phyloP scores from a whole-genome alignment of 306 rosid species.

The Vigna hirtella region DNA sequence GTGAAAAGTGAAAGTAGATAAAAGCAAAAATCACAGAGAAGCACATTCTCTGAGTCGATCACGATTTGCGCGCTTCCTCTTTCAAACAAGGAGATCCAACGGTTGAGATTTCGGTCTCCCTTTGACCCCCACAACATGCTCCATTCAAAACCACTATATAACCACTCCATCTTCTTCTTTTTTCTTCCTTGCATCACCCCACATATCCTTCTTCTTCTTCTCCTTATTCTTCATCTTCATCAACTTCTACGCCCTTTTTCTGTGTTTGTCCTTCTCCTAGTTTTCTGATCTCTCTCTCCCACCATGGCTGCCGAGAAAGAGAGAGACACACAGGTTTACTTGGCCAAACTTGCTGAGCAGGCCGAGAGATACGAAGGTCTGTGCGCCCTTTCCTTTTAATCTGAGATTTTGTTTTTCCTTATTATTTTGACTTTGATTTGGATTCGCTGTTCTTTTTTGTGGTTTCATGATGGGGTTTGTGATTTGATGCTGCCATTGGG shows the following conservation, averaged over 20 bases:
- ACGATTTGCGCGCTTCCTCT: slow-evolving; percentile 69
- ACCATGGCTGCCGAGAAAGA: slow-evolving; percentile 84
- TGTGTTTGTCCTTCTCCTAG: background rate
- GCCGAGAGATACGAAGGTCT: slow-evolving; percentile 95
- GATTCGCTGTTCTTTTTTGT: background rate
- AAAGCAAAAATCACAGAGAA: background rate
- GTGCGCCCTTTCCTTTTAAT: too few species aligned
- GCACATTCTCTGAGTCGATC: slow-evolving; percentile 12
- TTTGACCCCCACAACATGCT: slow-evolving; percentile 52
- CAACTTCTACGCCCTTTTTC: background rate
- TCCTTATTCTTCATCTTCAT: too few species aligned
- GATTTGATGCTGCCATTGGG: background rate
- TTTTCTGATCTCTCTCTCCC: slow-evolving; percentile 57
- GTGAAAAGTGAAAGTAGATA: too few species aligned
- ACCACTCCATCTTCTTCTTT: slow-evolving; percentile 39
- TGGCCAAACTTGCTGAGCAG: slow-evolving; percentile 96
- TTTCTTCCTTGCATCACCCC: slow-evolving; percentile 46
- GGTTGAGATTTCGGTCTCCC: slow-evolving; percentile 69
- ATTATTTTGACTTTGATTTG: background rate
- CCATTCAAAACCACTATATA: slow-evolving; percentile 59
- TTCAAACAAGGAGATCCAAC: slow-evolving; percentile 55
- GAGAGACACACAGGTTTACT: slow-evolving; percentile 92
- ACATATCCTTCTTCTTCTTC: background rate
- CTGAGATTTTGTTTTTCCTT: background rate
- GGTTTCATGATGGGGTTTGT: background rate